A percentile compares a stretch with the other conserved stretches of the same genome.
These are phyloP conservation scores for Chaetomium fimeti DNA, from an alignment of 495 filamentous ascomycete species.

Conservation along the genomic window DNA sequence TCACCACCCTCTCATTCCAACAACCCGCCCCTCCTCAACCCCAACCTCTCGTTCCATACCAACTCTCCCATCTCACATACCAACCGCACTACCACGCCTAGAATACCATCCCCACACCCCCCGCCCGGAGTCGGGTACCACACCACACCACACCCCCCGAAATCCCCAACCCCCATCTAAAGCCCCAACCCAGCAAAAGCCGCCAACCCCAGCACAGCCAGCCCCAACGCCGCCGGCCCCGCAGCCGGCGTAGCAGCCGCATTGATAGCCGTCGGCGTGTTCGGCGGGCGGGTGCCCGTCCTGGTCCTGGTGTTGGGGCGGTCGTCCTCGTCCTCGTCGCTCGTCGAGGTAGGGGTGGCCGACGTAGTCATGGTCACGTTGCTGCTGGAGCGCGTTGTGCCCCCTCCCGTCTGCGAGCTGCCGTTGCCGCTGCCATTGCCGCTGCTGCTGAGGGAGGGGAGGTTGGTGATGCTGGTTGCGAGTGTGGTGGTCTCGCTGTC, in stretches of 20 bases:
- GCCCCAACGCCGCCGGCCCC: conserved; percentile 5
- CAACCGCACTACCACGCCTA: neutral
- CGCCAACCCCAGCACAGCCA: conserved; percentile 15
- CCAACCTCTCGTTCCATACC: neutral
- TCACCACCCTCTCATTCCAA: neutral
- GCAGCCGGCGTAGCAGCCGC: neutral
- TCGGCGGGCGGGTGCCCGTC: neutral
- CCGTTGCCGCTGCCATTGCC: neutral
- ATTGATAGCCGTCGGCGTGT: conserved; percentile 15
- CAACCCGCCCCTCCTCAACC: neutral
- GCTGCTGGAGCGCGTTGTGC: too few species aligned
- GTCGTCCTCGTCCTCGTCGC: neutral
- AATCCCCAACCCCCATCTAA: neutral
- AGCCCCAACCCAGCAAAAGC: conserved; percentile 15
- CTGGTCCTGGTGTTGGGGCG: neutral
- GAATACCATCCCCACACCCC: neutral
- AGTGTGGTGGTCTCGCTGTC: neutral
- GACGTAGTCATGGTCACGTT: neutral
- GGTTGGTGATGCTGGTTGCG: neutral
- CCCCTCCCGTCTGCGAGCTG: too few species aligned
- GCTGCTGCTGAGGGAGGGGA: neutral
- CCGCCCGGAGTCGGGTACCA: neutral
- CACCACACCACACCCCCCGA: neutral
- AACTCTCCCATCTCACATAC: neutral
- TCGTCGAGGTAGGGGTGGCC: neutral